A percentile compares a stretch with the other conserved stretches of the same genome.
Conservation (phyloP, 495 filamentous ascomycete species). For the Penicillium argentinense region DNA sequence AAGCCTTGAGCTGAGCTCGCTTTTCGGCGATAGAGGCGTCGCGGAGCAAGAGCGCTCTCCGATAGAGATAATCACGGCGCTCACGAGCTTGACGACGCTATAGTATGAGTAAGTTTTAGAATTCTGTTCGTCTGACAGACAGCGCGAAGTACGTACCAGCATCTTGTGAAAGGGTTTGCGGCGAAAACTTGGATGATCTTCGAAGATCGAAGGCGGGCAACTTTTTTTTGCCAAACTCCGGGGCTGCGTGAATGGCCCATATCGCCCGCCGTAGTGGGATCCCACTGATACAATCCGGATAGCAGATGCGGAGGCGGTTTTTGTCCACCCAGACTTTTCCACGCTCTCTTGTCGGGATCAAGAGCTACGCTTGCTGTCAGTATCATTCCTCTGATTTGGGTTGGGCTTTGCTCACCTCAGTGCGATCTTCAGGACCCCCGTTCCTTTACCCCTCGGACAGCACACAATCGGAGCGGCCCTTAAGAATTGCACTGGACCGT, state of each 20-base stretch:
- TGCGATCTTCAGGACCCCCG: constrained; percentile 10
- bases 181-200: constrained; percentile 4
- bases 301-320: constrained; percentile 35
- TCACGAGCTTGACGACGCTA: constrained; percentile 75
- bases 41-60: constrained; percentile 72
- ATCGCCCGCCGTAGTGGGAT: constrained; percentile 35
- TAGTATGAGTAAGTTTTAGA: constrained; percentile 18
- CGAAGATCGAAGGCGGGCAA: constrained; percentile 28
- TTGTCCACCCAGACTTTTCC: constrained; percentile 20
- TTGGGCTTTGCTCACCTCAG: not conserved
- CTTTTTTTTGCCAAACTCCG: constrained; percentile 40
- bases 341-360: constrained; percentile 26
- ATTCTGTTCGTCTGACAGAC: no score
- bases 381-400: not conserved
- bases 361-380: constrained; percentile 25
- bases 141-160: constrained; percentile 50
- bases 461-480: constrained; percentile 17
- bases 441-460: constrained; percentile 28
- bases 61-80: constrained; percentile 93
- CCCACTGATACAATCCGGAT: constrained; percentile 32
- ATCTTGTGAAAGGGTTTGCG: constrained; percentile 27
- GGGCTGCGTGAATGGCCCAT: constrained; percentile 35
- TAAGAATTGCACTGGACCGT: constrained; percentile 22
- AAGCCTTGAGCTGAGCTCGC: constrained; percentile 78
- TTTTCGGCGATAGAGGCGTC: constrained; percentile 93